Evolutionary conservation across 2,329 filamentous ascomycete genomes (phyloP).

Genomic region (Exophiala viscosa): DNA sequence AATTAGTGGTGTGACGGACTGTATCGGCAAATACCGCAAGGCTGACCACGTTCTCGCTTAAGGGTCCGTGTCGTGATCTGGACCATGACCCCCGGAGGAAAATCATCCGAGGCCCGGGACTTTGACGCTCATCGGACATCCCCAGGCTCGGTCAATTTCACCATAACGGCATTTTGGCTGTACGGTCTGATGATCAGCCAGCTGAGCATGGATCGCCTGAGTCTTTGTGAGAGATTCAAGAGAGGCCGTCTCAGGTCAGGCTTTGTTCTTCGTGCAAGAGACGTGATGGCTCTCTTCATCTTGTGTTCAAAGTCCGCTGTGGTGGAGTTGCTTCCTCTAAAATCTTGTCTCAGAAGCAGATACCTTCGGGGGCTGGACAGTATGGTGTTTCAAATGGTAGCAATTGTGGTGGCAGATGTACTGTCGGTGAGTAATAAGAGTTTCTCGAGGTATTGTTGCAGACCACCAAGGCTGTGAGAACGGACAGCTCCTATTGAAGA

Average conservation of each 20-base stretch:
- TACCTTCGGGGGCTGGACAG: too few species aligned
- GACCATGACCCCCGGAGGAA: background rate
- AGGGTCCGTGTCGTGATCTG: background rate
- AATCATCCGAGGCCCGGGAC: background rate
- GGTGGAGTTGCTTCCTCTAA: too few species aligned
- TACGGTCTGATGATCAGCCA: constrained; percentile 14
- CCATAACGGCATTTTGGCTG: constrained; percentile 6
- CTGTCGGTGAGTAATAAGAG: too few species aligned
- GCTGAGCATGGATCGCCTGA: background rate
- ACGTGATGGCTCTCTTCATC: background rate
- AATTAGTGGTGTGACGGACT: background rate
- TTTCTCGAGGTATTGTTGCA: too few species aligned
- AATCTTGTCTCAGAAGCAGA: too few species aligned
- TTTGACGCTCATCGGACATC: background rate
- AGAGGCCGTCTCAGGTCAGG: background rate
- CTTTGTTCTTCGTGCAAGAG: background rate
- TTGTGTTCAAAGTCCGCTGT: background rate
- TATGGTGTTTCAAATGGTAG: too few species aligned
- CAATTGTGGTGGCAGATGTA: too few species aligned
- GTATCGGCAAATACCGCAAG: background rate
- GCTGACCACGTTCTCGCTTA: background rate
- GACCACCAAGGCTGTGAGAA: too few species aligned
- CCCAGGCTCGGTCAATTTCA: constrained; percentile 1
- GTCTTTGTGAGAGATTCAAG: background rate
- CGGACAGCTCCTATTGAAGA: too few species aligned